phyloP scores from a whole-genome alignment of 2,329 filamentous ascomycete genomes.

The Colletotrichum graminicola region DNA sequence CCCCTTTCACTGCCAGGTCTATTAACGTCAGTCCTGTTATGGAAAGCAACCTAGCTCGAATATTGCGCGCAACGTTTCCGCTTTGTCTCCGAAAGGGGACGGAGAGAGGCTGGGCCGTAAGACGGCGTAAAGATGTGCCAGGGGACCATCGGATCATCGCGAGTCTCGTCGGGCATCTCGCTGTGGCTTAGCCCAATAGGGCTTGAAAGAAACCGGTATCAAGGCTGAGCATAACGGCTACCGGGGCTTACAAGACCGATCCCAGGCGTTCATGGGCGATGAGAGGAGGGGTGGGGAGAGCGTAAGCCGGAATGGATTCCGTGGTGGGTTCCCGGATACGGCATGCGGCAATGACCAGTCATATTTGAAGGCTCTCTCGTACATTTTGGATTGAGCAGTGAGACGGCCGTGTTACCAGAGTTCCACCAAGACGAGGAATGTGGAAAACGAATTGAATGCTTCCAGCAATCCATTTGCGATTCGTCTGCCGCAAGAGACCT shows the following conservation, averaged over 20 bases:
- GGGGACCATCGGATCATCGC: background rate
- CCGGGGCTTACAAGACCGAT: background rate
- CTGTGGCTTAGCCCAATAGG: background rate
- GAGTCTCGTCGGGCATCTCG: background rate
- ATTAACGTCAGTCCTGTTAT: background rate
- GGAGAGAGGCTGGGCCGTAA: background rate
- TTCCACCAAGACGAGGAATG: background rate
- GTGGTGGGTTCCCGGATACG: background rate
- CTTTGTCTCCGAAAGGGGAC: background rate
- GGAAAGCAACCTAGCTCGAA: background rate
- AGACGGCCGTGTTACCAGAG: background rate
- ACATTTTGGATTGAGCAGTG: background rate
- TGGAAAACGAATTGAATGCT: background rate
- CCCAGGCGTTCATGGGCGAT: background rate
- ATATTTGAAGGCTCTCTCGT: background rate
- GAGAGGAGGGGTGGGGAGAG: background rate
- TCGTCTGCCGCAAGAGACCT: background rate
- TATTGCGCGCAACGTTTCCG: conserved; percentile 1
- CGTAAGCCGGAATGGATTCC: conserved; percentile 4
- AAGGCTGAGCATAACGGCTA: background rate
- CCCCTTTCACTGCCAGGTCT: background rate
- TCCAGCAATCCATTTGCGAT: background rate
- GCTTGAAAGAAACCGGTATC: too few species aligned
- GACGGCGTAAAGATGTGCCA: background rate
- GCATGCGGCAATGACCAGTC: background rate